These are phyloP conservation scores for Fagopyrum esculentum DNA, from an alignment of 148 eudicot species.

Conservation along the genomic window DNA sequence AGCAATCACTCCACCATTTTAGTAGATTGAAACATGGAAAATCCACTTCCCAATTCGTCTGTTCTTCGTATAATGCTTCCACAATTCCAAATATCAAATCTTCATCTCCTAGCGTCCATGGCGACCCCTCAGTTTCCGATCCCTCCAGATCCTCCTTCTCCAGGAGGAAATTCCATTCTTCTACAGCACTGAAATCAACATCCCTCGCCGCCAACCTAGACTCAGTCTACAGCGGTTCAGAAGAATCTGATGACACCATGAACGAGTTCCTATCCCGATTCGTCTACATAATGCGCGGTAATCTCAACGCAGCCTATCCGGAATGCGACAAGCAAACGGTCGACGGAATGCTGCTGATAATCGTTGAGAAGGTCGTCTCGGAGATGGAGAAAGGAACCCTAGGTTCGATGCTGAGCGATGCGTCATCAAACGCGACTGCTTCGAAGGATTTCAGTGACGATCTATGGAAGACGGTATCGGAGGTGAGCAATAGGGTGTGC, in stretches of 20 bases:
- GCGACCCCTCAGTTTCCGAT: not conserved
- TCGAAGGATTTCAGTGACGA: conserved; percentile 66
- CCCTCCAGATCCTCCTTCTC: conserved; percentile 4
- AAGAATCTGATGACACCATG: conserved; percentile 49
- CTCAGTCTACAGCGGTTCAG: conserved; percentile 12
- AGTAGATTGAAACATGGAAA: not conserved
- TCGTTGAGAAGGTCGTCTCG: conserved; percentile 58
- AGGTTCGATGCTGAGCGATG: conserved; percentile 27
- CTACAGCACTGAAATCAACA: not conserved
- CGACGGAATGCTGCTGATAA: conserved; percentile 60
- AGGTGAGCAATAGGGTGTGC: conserved; percentile 55
- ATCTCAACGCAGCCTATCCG: conserved; percentile 49
- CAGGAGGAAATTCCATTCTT: not conserved
- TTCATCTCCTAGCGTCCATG: conserved; percentile 12
- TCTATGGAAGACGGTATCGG: conserved; percentile 70
- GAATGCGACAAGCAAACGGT: conserved; percentile 46
- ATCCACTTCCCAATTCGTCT: conserved; percentile 3
- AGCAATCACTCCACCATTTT: conserved; percentile 7
- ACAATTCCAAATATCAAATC: not conserved
- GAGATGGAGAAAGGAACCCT: conserved; percentile 60
- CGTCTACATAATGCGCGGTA: conserved; percentile 75
- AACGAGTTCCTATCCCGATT: conserved; percentile 82
- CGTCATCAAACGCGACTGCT: conserved; percentile 9
- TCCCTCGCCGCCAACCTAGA: not conserved
- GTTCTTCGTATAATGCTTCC: conserved; percentile 15